Evolutionary conservation across 2,329 filamentous ascomycete species (phyloP), one percentile per base, ranked within the genome.

Genomic region (Sclerotinia minor): DNA sequence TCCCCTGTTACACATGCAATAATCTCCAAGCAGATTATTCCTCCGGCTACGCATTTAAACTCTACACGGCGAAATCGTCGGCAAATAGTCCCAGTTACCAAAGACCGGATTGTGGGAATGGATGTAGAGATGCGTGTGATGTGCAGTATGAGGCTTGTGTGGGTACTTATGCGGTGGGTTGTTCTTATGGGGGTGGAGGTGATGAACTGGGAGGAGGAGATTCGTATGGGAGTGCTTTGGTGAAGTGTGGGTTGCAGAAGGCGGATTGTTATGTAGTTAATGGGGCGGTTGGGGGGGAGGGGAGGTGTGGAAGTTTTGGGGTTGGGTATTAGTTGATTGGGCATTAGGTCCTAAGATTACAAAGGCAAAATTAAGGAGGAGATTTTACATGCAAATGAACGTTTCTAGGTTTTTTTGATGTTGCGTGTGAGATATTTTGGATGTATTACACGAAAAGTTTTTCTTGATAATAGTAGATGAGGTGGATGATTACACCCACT

Each of bases 1-100:
- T 86, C 64, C 84, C 84, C 57, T 76, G 84, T 67, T 80, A 86
- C 44, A 82, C 81, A 32, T 87, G 84, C 79, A 87, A 85, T 76
- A 83, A 86, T 71, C 71, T 82, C 52, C 74, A 78, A 68, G 67
- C 69, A 9, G 81, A 85, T 70, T 82, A 79, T 71, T 70, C 72
- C 38, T 32, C 71, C 11, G 74, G 74, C 19, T 80, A 81, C 71
- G 79, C 80, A 24, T 85, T 84, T 78, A 86, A 86, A 79, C 77
- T 83, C 50, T 86, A 86, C 79, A 82, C 74, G 17, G 75, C 80
- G 63, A 71, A 77, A 55, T 77, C 84, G 71, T 79, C 78, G 69
- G 70, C 68, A 66, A 77, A 79, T 29, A 85, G 83, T 78, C 77
- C 77, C 24, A 78, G 79, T 26, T 87, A 83, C 75, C 68, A 75